These are phyloP conservation scores for Pontederia paniculata DNA, from an alignment of 176 grass and related monocot species.

Conservation along the genomic window DNA sequence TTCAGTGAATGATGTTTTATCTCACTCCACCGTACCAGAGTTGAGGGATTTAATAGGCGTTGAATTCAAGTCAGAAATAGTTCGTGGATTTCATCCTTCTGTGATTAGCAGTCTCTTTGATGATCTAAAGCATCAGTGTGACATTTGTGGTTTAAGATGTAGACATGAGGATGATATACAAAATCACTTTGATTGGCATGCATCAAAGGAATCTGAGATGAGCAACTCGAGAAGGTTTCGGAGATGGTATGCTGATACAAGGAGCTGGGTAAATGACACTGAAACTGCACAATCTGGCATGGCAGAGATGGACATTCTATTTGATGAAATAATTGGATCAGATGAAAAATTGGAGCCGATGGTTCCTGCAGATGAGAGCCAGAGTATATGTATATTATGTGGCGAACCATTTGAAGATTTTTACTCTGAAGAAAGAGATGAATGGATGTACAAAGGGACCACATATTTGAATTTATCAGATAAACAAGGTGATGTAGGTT, in stretches of 20 bases:
- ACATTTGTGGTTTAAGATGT: slow-evolving; percentile 64
- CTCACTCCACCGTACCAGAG: slow-evolving; percentile 17
- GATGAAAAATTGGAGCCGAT: slow-evolving; percentile 53
- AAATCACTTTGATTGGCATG: slow-evolving; percentile 36
- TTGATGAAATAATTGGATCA: slow-evolving; percentile 26
- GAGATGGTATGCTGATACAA: slow-evolving; percentile 60
- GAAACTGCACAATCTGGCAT: slow-evolving; percentile 20
- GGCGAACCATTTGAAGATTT: slow-evolving; percentile 79
- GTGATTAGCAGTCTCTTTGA: slow-evolving; percentile 65
- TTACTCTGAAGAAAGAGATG: slow-evolving; percentile 42
- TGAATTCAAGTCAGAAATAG: slow-evolving; percentile 63
- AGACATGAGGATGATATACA: slow-evolving; percentile 45
- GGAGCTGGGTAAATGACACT: slow-evolving; percentile 34
- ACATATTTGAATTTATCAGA: slow-evolving; percentile 40
- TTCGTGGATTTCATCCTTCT: slow-evolving; percentile 53
- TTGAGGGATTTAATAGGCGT: slow-evolving; percentile 41
- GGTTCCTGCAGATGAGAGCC: slow-evolving; percentile 84
- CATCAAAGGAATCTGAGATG: slow-evolving; percentile 21
- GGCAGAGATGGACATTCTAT: slow-evolving; percentile 25
- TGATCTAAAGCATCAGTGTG: slow-evolving; percentile 54
- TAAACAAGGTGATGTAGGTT: slow-evolving; percentile 18
- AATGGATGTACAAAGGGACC: slow-evolving; percentile 90
- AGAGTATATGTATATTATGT: slow-evolving; percentile 74
- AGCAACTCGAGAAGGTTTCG: slow-evolving; percentile 30
- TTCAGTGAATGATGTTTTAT: slow-evolving; percentile 4